A percentile compares a stretch with the other conserved stretches of the same genome.
Evolutionary conservation across 1,284 basidiomycete genomes (phyloP).

Genomic region (Puccinia sorghi): DNA sequence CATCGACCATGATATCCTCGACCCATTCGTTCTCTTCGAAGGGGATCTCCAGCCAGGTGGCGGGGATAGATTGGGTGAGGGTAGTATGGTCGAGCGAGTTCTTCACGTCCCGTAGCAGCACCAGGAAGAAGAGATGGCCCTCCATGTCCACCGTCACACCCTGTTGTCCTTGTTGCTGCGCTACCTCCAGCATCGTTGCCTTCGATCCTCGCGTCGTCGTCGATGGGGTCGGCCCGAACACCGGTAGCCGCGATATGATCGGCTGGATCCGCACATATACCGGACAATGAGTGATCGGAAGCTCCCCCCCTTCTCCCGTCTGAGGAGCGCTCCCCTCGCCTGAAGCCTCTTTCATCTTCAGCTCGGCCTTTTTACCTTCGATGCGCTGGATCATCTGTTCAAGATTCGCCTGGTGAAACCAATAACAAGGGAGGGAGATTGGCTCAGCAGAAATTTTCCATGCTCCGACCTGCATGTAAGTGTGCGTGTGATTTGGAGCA

Average conservation of each 20-base stretch:
- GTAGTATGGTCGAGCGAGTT: constrained; percentile 76
- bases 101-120: constrained; percentile 77
- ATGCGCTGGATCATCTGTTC: constrained; percentile 72
- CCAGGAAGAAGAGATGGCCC: constrained; percentile 77
- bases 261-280: constrained; percentile 94
- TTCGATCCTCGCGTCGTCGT: too few species aligned
- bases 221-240: constrained; percentile 78
- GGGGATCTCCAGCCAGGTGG: constrained; percentile 79
- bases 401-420: constrained; percentile 67
- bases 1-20: constrained; percentile 84
- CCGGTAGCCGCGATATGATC: constrained; percentile 67
- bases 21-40: constrained; percentile 89
- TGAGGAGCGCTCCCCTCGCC: neutral
- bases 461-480: neutral
- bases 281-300: constrained; percentile 70
- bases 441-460: neutral
- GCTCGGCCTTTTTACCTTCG: constrained; percentile 55
- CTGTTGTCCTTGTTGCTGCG: too few species aligned
- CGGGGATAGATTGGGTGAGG: constrained; percentile 76
- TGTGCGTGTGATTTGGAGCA: constrained; percentile 20
- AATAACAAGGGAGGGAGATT: neutral
- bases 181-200: too few species aligned
- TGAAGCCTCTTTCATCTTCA: neutral
- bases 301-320: neutral
- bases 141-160: constrained; percentile 51